Percentiles rank a stretch among this genome's conserved stretches.
Evolutionary conservation across 352 stramenopile species (phyloP).

Genomic region (Pythium vanterpoolii): DNA sequence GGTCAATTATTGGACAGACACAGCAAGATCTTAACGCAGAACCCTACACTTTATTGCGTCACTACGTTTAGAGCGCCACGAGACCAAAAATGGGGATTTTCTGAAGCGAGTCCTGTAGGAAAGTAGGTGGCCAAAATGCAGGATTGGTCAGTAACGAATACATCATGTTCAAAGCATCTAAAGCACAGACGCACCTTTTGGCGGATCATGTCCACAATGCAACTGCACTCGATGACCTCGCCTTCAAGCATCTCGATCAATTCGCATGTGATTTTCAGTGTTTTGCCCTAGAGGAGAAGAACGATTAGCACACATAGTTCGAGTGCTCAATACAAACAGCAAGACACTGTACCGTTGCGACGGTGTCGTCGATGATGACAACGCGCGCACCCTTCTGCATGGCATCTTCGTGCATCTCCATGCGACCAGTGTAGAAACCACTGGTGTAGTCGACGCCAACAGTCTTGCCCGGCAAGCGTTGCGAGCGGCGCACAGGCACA

Average conservation of each 20-base stretch:
- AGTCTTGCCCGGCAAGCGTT: constrained; percentile 56
- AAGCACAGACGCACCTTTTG: constrained; percentile 32
- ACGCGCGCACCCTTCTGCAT: constrained; percentile 65
- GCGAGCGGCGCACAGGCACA: constrained; percentile 65
- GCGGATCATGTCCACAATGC: constrained; percentile 63
- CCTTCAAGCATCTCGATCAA: constrained; percentile 66
- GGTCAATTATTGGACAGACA: too few species aligned
- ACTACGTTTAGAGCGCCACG: constrained; percentile 37
- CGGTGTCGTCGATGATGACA: constrained; percentile 77
- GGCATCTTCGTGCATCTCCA: constrained; percentile 84
- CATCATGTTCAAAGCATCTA: background rate
- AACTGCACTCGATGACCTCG: constrained; percentile 76
- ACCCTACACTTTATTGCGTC: too few species aligned
- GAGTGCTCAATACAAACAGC: background rate
- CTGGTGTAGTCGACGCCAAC: constrained; percentile 82
- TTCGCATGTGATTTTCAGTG: constrained; percentile 74
- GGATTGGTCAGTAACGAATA: background rate
- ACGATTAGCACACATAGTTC: background rate
- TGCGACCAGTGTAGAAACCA: constrained; percentile 63
- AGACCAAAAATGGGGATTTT: constrained; percentile 53
- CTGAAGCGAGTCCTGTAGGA: constrained; percentile 39
- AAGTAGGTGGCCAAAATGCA: background rate
- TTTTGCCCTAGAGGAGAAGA: constrained; percentile 42
- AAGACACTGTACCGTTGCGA: constrained; percentile 52
- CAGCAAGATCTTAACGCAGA: too few species aligned